Evolutionary conservation across 768 basidiomycete species (phyloP).

Genomic region (Candolleomyces efflorescens): DNA sequence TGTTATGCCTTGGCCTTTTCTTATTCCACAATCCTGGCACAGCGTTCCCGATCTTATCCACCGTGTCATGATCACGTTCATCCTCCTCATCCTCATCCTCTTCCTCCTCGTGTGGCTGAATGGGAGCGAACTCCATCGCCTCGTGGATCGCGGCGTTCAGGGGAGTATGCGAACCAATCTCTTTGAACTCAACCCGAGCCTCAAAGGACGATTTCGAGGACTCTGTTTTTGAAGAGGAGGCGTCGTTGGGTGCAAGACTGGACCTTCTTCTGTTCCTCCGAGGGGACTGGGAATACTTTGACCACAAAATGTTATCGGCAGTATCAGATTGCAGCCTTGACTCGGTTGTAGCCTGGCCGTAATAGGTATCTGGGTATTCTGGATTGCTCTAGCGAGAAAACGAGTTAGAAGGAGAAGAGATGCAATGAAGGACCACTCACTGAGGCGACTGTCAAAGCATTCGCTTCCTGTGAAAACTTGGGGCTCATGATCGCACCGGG

Average conservation of each 20-base stretch:
- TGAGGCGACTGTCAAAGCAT: constrained; percentile 13
- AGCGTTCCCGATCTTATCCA: too few species aligned
- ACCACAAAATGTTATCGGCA: constrained; percentile 80
- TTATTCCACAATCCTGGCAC: too few species aligned
- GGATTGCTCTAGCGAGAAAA: neutral
- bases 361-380: constrained; percentile 58
- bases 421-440: constrained; percentile 7
- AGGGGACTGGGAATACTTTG: constrained; percentile 44
- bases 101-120: too few species aligned
- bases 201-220: constrained; percentile 20
- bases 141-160: constrained; percentile 43
- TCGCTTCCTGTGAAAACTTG: constrained; percentile 21
- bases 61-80: too few species aligned
- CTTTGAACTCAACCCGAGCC: constrained; percentile 60
- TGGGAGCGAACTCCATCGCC: constrained; percentile 18
- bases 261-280: neutral
- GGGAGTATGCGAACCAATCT: constrained; percentile 44
- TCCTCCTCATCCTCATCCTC: too few species aligned
- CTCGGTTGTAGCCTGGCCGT: constrained; percentile 60
- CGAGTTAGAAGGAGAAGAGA: constrained; percentile 1
- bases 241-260: constrained; percentile 22
- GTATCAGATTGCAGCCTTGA: constrained; percentile 71
- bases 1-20: neutral
- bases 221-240: constrained; percentile 23
- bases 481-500: constrained; percentile 2